phyloP scores from a whole-genome alignment of 2,329 filamentous ascomycete species.

The Penicillium concentricum region DNA sequence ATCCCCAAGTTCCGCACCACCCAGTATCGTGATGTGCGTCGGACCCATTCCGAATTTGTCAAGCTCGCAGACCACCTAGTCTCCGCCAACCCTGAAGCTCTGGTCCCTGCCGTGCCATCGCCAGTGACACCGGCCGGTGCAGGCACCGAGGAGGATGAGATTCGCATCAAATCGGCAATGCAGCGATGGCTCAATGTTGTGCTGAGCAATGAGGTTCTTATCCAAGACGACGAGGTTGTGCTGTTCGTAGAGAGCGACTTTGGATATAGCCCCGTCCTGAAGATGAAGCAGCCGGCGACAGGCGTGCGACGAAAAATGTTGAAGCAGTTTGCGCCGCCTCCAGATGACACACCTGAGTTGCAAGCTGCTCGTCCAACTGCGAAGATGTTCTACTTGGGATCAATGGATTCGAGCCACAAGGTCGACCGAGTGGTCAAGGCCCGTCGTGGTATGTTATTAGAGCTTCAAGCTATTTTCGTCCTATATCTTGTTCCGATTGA shows the following conservation, averaged over 20 bases:
- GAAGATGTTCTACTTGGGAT: constrained; percentile 91
- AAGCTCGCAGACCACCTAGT: constrained; percentile 96
- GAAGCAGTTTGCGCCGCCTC: constrained; percentile 96
- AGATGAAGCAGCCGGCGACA: constrained; percentile 94
- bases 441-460: constrained; percentile 67
- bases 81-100: constrained; percentile 92
- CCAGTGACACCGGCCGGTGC: constrained; percentile 90
- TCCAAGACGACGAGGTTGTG: constrained; percentile 94
- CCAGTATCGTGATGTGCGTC: constrained; percentile 94
- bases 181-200: constrained; percentile 96
- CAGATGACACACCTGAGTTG: constrained; percentile 94
- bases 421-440: constrained; percentile 92
- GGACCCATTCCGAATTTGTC: constrained; percentile 90
- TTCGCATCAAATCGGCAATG: constrained; percentile 80
- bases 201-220: constrained; percentile 86
- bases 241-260: constrained; percentile 99
- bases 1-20: constrained; percentile 97
- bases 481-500: neutral
- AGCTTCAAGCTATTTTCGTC: neutral
- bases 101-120: constrained; percentile 93
- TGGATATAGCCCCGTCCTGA: constrained; percentile 91
- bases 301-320: constrained; percentile 91
- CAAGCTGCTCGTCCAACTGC: constrained; percentile 85
- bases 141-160: constrained; percentile 93
- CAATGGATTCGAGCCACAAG: constrained; percentile 97